Evolutionary conservation across 139 green algal species (phyloP), one percentile per base, ranked within the genome.

Genomic region (Chlamydomonas asymmetrica): DNA sequence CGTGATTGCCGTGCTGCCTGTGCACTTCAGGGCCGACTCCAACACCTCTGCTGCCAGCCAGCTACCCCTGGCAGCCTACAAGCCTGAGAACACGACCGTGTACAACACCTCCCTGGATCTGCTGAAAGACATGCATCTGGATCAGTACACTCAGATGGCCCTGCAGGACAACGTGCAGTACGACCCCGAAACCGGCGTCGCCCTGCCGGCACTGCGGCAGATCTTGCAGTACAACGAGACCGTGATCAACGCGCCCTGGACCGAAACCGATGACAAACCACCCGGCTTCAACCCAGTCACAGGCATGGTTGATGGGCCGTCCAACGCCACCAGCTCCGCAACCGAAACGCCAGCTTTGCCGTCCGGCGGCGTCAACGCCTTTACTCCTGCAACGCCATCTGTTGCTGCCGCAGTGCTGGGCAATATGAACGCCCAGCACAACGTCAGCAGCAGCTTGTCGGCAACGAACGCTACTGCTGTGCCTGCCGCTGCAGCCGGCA

Each of bases 51-150:
- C n/a, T n/a, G n/a, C n/a, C n/a, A n/a, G n/a, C n/a, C n/a, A n/a
- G n/a, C n/a, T n/a, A n/a, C n/a, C n/a, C n/a, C 71, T 82, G 38
- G 31, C 32, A 18, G 52, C 31, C 61, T 89, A 69, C 49, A 38
- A 70, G 6, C 71, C 81, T 6, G 66, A 85, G 18, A 67, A 72
- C 75, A 87, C 81, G 40, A 70, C 64, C 40, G 74, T 65, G 3
- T 85, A 82, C 63, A 81, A 85, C 63, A 82, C 80, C 16, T 69
- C 54, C 23, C 31, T 73, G 80, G 45, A 70, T 56, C 54, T 79
- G 41, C 59, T 63, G 71, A 13, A 66, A 29, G 16, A 0, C 25
- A 57, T 52, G 39, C n/a, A n/a, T n/a, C n/a, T n/a, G n/a, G n/a
- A n/a, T n/a, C n/a, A n/a, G n/a, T n/a, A n/a, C n/a, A n/a, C n/a